Base-by-base conservation (phyloP, 129 eudicot genomes). In the Flaveria robusta region DNA sequence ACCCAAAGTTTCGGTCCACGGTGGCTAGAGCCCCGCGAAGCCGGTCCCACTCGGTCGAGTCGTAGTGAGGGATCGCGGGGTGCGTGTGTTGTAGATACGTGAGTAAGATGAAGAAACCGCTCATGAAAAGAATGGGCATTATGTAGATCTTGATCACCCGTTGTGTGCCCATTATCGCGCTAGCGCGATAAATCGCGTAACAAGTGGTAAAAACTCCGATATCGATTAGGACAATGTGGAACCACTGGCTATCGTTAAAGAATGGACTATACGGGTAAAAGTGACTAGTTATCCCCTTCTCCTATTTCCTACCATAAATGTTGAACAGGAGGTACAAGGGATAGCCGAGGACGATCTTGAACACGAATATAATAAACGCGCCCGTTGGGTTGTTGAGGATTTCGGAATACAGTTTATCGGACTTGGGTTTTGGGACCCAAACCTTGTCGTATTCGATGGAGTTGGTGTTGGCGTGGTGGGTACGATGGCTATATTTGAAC, bases 41-140 rank as follows among this genome's bases (percentile, higher is more conserved):
- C 86, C 86, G 78, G 46, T 83, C 77, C 86, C 83, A 83, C 43
- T 78, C 83, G 6, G 67, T 72, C 0, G 86, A 67, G 67, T 83
- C 86, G 3, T 78, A 83, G 24, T 75, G 79, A 41, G 86, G 83
- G 43, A 83, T 31, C 15, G 86, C 23, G 15, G 83, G 83, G 71
- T 83, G 86, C 37, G 83, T 78, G 71, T 75, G 85, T 52, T 75
- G 69, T 0, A 81, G 67, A 51, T 72, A 81, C 8, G 85, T 75
- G 46, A 81, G 8, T 12, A 67, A 22, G 18, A 77, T 74, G 67
- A 82, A 79, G 13, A 82, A 77, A 2, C 74, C 77, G 20, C 73
- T 77, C 74, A 67, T 74, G 26, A 71, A 39, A 5, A 82, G 68
- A 1, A 82, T 24, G 0, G 85, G 79, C 55, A 43, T 45, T 31